phyloP scores from a whole-genome alignment of 148 eudicot species.

The Vaccinium macrocarpon region DNA sequence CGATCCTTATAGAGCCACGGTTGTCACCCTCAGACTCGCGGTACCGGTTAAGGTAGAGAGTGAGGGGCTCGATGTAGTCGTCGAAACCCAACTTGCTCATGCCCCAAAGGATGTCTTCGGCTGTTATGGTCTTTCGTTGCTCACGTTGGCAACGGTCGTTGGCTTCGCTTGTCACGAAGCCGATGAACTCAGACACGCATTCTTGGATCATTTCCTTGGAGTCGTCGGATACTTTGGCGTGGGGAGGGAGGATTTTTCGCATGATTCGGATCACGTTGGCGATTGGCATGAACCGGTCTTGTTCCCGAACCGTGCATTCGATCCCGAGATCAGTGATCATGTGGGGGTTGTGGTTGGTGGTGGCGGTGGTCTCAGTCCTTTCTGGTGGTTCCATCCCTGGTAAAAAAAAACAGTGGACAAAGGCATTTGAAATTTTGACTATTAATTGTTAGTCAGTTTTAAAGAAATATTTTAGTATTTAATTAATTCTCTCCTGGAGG shows the following conservation, averaged over 20 bases:
- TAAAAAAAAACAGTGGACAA: background rate
- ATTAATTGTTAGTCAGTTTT: no score
- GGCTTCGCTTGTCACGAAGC: conserved; percentile 94
- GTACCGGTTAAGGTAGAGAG: conserved; percentile 72
- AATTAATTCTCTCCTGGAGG: no score
- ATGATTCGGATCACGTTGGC: conserved; percentile 91
- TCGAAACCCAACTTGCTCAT: conserved; percentile 96
- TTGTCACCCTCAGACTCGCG: conserved; percentile 72
- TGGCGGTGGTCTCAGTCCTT: conserved; percentile 15
- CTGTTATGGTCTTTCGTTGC: conserved; percentile 91
- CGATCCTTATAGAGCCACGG: conserved; percentile 61
- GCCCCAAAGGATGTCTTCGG: conserved; percentile 92
- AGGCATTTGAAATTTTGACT: no score
- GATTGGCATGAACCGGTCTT: conserved; percentile 94
- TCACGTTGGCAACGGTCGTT: conserved; percentile 90
- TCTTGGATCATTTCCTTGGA: conserved; percentile 93
- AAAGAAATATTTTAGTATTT: no score
- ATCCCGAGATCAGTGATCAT: conserved; percentile 22
- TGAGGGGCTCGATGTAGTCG: conserved; percentile 90
- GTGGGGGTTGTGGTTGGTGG: conserved; percentile 14
- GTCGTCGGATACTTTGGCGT: conserved; percentile 87
- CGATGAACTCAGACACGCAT: conserved; percentile 91
- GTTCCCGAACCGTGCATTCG: conserved; percentile 80
- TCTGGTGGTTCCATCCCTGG: background rate
- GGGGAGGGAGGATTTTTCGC: conserved; percentile 89